Evolutionary conservation across 108 stramenopile genomes (phyloP), one percentile per base, ranked within the genome.

Genomic region (Aurantiochytrium sp.): DNA sequence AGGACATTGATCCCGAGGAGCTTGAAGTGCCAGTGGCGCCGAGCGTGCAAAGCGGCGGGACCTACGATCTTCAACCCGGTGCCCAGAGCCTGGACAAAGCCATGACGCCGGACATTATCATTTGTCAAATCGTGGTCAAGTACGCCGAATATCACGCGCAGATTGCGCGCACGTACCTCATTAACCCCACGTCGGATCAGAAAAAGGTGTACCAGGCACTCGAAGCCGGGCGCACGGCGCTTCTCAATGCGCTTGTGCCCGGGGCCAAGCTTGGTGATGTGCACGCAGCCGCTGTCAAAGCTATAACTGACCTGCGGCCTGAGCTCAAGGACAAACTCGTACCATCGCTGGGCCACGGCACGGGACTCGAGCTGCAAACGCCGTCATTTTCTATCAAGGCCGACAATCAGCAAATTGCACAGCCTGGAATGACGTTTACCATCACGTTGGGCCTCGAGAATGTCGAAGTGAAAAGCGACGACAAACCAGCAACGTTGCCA

Each of bases 121-220:
- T 94, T 5, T 91, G 91, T 88, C 88, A 88, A 21, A 57, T 94
- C 64, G 94, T 93, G 35, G 93, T 89, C 8, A 49, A 91, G 5
- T 94, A 94, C 92, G 47, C 59, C 25, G 43, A 53, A 23, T 94
- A 93, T 83, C 91, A 92, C 90, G 92, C 91, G 6, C 92, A 58
- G 58, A 57, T 94, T 28, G 92, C 93, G 14, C 92, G 94, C 29
- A 93, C 94, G 23, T 92, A 93, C 88, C 60, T 94, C 55, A 88
- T 94, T 28, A 89, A 94, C 92, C 89, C 94, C 4, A 93, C 94
- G 16, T 47, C 49, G 55, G 91, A 90, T 23, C 49, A 83, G 60
- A 45, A n/a, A 21, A 23, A 87, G 55, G 73, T 53, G 5, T 93
- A 89, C 55, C 25, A 43, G 59, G 64, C 83, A 12, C 44, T 90